Evolutionary conservation across 495 filamentous ascomycete species (phyloP), one percentile per base, ranked within the genome.

Genomic region (Cenococcum geophilum): DNA sequence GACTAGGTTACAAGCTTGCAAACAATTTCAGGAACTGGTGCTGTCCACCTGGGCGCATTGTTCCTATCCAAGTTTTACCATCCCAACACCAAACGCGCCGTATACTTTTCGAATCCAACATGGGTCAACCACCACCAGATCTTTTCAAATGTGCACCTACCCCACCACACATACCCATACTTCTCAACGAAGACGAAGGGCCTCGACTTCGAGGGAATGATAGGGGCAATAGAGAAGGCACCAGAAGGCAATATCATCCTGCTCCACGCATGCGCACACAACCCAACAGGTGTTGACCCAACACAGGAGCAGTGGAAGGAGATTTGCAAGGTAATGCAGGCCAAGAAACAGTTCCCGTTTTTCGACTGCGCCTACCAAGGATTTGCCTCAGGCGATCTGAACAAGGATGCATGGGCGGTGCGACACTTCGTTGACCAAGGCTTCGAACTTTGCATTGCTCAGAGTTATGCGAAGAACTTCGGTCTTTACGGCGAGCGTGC

Each of bases 111-210:
- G 69, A 86, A 86, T 68, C 93, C 93, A 57, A 99, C 93, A 50
- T 99, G 93, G 93, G 89, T 87, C 59, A 99, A 99, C 76, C 93
- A 99, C 83, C 83, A 92, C 79, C 93, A 99, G 73, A 96, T 99
- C 78, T 96, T 99, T 80, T 81, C 79, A 70, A 99, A 99, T 73
- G 91, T 97, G 72, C 76, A 80, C 70, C 77, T 97, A 27, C 78
- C 83, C 11, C 83, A 89, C 66, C 84, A 85, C 55, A 80, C 80
- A 62, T 99, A 99, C 79, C 95, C 93, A 12, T 99, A 99, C 80
- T 99, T 96, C 79, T 82, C 83, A 65, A 77, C 85, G 67, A 62
- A 86, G 69, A 97, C 92, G 57, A 91, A 87, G 70, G 91, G 90
- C 25, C 85, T 99, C 56, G 91, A 97, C 72, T 90, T 97, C 73